Evolutionary conservation across 1,284 basidiomycete species (phyloP), one percentile per base, ranked within the genome.

Genomic region (Lentinula novae-zelandiae): DNA sequence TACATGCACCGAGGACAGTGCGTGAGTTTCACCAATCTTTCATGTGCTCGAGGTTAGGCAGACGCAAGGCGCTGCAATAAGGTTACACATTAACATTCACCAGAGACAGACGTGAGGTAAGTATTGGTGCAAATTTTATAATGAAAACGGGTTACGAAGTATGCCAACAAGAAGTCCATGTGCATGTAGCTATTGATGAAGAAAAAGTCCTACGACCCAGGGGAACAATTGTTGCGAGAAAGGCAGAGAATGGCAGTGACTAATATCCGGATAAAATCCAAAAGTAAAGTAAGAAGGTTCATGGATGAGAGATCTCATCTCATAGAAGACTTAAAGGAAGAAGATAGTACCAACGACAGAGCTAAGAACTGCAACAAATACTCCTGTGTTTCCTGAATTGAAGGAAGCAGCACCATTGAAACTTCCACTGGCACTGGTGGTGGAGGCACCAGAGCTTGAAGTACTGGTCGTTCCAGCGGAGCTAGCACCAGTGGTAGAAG

Each of bases 331-430:
- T 75, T 73, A 82, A 62, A 82, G 71, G 49, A 78, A 69, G 59
- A 77, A 65, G 8, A 68, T 76, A 36, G 74, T 80, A 50, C 78
- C 81, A 53, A 76, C 78, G 60, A 78, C 61, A 0, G 72, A 77
- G 4, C 78, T 79, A 9, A 81, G 63, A 6, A 78, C 63, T 5
- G 70, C 78, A 4, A 73, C 75, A 33, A 73, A 59, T 3, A 75
- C 69, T 38, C 69, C 73, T 53, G 70, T 63, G 58, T 71, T 73
- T 53, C 63, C 59, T 39, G 64, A 44, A 53, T 68, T 70, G 57
- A 67, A 58, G 5, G 71, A 64, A 6, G 59, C 57, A 36, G 70
- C 72, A 44, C 68, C 63, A 65, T 64, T 70, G 33, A 38, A 31
- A 27, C 52, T 53, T 75, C 63, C 53, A 56, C 64, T 42, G 64